Evolutionary conservation across 2,329 filamentous ascomycete species (phyloP).

Genomic region (Alternaria gaisen): DNA sequence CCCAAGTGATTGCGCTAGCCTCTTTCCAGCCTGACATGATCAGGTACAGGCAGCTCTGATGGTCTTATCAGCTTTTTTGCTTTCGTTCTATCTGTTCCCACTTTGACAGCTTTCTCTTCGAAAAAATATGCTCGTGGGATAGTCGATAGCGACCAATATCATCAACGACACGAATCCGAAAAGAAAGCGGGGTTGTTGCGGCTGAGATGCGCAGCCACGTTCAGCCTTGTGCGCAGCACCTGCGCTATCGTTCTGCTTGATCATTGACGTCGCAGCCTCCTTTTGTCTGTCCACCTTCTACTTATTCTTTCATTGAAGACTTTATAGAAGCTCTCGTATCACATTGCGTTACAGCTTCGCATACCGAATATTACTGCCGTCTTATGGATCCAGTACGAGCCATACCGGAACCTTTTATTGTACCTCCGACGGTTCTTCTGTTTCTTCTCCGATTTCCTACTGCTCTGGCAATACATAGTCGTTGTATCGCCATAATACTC

Average conservation of each 20-base stretch:
- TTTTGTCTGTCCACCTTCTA: background rate
- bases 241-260: conserved; percentile 16
- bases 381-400: background rate
- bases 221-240: conserved; percentile 9
- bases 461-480: no score
- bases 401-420: no score
- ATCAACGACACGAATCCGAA: background rate
- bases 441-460: no score
- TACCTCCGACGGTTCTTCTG: no score
- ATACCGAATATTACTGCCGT: background rate
- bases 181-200: conserved; percentile 3
- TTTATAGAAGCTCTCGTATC: background rate
- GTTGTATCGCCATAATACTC: background rate
- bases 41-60: background rate
- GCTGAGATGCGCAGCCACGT: conserved; percentile 20
- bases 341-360: background rate
- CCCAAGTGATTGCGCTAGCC: background rate
- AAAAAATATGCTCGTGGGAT: background rate
- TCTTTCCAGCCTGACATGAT: background rate
- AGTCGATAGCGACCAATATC: background rate
- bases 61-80: accelerated
- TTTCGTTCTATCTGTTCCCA: accelerated
- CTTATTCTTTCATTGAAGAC: no score
- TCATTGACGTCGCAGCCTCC: background rate
- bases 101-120: no score